These are phyloP conservation scores for Ambrosia artemisiifolia DNA, from an alignment of 129 eudicot genomes.

Conservation along the genomic window DNA sequence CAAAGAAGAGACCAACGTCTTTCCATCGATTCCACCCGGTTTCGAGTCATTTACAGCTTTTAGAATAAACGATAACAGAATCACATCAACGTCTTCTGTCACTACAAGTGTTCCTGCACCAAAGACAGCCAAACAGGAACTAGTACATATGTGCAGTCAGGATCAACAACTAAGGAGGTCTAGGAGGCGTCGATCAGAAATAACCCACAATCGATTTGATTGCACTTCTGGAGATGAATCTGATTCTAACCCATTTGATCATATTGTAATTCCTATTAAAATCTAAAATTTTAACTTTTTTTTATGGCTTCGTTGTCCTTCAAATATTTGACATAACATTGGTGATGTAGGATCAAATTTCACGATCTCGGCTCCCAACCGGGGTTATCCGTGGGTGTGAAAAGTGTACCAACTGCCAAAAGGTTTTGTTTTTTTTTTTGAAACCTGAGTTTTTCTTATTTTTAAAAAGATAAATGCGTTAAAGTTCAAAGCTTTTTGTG, in stretches of 20 bases:
- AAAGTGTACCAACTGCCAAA: conserved; percentile 67
- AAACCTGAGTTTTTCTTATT: not conserved
- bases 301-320: not conserved
- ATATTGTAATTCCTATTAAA: conserved; percentile 16
- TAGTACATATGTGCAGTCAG: conserved; percentile 24
- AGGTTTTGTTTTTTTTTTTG: conserved; percentile 41
- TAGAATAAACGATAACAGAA: conserved; percentile 30
- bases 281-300: not conserved
- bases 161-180: conserved; percentile 45
- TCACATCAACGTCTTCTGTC: conserved; percentile 37
- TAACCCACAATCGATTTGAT: conserved; percentile 43
- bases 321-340: conserved; percentile 6
- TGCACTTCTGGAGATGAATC: conserved; percentile 64
- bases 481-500: conserved; percentile 20
- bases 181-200: conserved; percentile 54
- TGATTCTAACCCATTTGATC: conserved; percentile 52
- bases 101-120: conserved; percentile 39
- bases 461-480: not conserved
- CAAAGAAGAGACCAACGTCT: conserved; percentile 63
- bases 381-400: conserved; percentile 86
- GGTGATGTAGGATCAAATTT: conserved; percentile 40
- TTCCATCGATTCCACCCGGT: conserved; percentile 88
- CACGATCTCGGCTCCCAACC: conserved; percentile 49
- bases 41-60: conserved; percentile 75
- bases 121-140: conserved; percentile 35